phyloP scores from a whole-genome alignment of 495 filamentous ascomycete species.

The Pyrenula massariospora region DNA sequence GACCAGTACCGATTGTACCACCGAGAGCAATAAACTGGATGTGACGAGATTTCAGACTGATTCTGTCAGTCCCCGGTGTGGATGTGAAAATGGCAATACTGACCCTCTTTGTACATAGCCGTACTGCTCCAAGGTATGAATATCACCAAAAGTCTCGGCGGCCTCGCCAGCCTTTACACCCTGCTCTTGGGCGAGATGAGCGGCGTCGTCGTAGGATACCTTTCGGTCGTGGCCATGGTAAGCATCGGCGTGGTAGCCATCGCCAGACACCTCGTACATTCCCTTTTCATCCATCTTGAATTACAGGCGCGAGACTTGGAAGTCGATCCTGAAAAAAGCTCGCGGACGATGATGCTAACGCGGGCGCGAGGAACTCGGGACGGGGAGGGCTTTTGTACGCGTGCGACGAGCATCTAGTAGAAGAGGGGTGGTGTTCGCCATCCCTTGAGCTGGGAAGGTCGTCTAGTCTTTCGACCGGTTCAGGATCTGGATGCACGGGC shows the following conservation, averaged over 20 bases:
- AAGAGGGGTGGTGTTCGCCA: background rate
- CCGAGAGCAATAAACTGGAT: constrained; percentile 46
- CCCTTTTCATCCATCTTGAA: background rate
- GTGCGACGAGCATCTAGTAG: background rate
- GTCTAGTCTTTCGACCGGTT: background rate
- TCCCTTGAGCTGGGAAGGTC: background rate
- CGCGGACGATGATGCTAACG: background rate
- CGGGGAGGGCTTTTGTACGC: background rate
- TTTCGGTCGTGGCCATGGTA: too few relatives aligned
- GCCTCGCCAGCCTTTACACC: constrained; percentile 19
- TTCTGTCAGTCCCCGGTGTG: background rate
- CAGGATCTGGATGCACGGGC: background rate
- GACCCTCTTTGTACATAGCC: constrained; percentile 28
- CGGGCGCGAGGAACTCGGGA: background rate
- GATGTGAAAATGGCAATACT: constrained; percentile 5
- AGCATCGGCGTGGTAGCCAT: background rate
- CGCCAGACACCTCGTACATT: background rate
- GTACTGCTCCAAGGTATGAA: constrained; percentile 24
- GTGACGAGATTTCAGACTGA: constrained; percentile 33
- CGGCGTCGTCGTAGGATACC: constrained; percentile 2
- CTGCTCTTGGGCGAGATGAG: constrained; percentile 8
- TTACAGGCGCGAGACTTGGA: background rate
- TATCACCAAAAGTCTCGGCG: constrained; percentile 26
- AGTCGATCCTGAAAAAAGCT: background rate
- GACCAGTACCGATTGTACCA: constrained; percentile 64